Evolutionary conservation across 2,329 filamentous ascomycete genomes (phyloP), one percentile per base, ranked within the genome.

Genomic region (Aspergillus spinulosporus): DNA sequence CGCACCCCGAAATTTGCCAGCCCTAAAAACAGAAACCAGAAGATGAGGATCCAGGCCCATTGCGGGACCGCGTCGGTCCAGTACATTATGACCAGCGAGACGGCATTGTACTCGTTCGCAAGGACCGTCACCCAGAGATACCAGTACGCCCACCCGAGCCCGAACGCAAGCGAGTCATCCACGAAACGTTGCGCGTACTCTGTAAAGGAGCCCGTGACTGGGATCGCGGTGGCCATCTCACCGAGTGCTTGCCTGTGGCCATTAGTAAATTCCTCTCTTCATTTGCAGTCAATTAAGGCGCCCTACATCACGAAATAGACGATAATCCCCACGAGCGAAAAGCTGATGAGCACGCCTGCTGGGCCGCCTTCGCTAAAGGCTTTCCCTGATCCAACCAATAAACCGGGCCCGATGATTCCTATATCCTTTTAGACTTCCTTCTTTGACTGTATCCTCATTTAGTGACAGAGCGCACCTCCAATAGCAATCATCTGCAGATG

Each of bases 101-200:
- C 42, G 42, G 51, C 43, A 29, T 47, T 53, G 32, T 53, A 53
- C 14, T 53, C 51, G 42, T 46, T 47, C 39, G 43, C 43, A 4
- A 53, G 15, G 8, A 53, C 43, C 51, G 42, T 47, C 12, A 84
- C 80, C 87, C 86, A 92, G 46, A 82, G 85, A 66, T 90, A 90
- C 85, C 87, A 92, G 73, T 92, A 92, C 54, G 89, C 85, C 88
- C 88, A 92, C 12, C 89, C 89, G 80, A 91, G 28, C 87, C 81
- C 65, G 91, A 91, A 11, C 87, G 88, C 52, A 90, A 76, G 48
- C 84, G 85, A 9, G 83, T 46, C 85, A 64, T 89, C 85, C 59
- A 90, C 81, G 66, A 92, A 91, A 12, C 89, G 86, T 37, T 84
- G 82, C n/a, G 88, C 87, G 65, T 91, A 92, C 36, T 85, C 82